phyloP scores from a whole-genome alignment of 2,329 filamentous ascomycete genomes.

The Lachnellula arida region DNA sequence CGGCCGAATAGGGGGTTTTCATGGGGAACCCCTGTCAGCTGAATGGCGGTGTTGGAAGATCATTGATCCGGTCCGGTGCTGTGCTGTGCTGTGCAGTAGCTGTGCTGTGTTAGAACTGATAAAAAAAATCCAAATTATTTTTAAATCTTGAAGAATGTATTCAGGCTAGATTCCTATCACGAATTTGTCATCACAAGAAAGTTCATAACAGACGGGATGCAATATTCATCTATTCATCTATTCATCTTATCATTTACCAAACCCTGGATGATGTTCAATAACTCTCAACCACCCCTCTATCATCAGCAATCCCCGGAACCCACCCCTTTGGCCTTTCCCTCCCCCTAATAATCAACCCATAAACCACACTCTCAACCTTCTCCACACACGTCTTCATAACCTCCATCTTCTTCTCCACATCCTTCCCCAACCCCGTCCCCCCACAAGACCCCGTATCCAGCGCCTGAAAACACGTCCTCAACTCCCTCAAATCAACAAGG shows the following conservation, averaged over 20 bases:
- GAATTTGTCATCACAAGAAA: too few relatives aligned
- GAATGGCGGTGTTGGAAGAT: neutral
- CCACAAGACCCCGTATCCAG: constrained; percentile 51
- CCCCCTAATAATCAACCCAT: constrained; percentile 81
- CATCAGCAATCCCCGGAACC: constrained; percentile 66
- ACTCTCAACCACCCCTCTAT: constrained; percentile 27
- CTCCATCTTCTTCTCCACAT: constrained; percentile 74
- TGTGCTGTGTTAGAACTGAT: neutral
- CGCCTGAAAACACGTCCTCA: constrained; percentile 72
- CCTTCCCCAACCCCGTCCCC: constrained; percentile 50
- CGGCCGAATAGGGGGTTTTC: neutral
- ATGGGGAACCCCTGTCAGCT: too few relatives aligned
- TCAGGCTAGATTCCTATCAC: too few relatives aligned
- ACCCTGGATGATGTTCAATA: constrained; percentile 17
- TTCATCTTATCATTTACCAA: too few relatives aligned
- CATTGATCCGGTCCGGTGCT: neutral
- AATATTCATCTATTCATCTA: too few relatives aligned
- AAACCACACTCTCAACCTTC: constrained; percentile 89
- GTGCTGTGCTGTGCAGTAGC: too few relatives aligned
- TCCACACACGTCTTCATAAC: constrained; percentile 84
- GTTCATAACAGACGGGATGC: too few relatives aligned
- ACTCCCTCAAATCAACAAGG: constrained; percentile 72
- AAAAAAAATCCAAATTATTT: neutral
- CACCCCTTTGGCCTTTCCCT: constrained; percentile 87
- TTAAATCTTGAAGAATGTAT: neutral